Evolutionary conservation across 805 yeast genomes (phyloP).

Genomic region (Wickerhamomyces mucosus): DNA sequence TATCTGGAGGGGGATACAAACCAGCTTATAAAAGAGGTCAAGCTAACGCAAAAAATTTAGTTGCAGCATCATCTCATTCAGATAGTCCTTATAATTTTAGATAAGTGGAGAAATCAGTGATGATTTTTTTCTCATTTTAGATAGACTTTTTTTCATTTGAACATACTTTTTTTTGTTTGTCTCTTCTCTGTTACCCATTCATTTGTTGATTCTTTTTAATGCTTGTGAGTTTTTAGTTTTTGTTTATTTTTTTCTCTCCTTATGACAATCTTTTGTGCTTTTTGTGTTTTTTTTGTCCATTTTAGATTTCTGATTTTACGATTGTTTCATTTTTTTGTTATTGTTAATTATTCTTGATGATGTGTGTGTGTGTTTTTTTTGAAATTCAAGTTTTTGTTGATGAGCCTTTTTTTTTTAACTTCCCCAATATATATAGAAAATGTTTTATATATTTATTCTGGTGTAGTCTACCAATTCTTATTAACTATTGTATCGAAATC

Average conservation of each 20-base stretch:
- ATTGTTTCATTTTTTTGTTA: not conserved
- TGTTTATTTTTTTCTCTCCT: not conserved
- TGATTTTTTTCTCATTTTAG: not conserved
- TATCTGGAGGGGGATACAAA: constrained; percentile 19
- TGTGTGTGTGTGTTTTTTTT: no score
- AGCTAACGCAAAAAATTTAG: constrained; percentile 23
- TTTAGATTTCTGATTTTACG: no score
- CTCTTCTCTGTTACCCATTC: not conserved
- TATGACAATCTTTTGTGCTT: not conserved
- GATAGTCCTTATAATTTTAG: constrained; percentile 38
- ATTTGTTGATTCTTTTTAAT: not conserved
- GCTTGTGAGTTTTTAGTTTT: not conserved
- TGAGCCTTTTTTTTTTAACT: no score
- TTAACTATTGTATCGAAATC: no score
- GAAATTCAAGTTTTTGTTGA: no score
- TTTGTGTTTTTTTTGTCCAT: constrained; percentile 1
- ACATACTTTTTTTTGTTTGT: not conserved
- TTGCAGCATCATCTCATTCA: constrained; percentile 30
- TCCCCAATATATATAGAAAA: no score
- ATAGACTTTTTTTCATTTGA: not conserved
- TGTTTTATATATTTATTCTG: no score
- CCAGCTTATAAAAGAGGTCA: constrained; percentile 32
- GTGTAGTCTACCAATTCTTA: no score
- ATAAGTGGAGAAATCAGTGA: constrained; percentile 11
- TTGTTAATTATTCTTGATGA: not conserved